A percentile compares a stretch with the other conserved stretches of the same genome.
phyloP scores from a whole-genome alignment of 176 grass and related monocot genomes.

The Canna indica region DNA sequence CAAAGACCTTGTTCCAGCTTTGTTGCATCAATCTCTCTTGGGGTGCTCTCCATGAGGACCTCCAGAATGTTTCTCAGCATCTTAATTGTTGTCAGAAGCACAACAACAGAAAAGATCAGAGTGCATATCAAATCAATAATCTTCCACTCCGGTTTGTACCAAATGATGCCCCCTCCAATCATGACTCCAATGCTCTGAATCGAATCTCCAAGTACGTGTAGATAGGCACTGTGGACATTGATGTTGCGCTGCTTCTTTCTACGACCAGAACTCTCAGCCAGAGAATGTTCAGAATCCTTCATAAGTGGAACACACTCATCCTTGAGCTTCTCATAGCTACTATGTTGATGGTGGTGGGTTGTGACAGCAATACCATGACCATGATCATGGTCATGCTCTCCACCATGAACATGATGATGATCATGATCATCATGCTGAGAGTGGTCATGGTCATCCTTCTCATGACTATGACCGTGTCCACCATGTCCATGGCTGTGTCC shows the following conservation, averaged over 20 bases:
- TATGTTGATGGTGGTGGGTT: constrained; percentile 17
- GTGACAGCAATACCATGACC: background rate
- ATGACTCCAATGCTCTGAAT: constrained; percentile 92
- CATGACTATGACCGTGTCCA: constrained; percentile 4
- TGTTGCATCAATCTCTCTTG: constrained; percentile 74
- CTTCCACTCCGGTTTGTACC: constrained; percentile 99
- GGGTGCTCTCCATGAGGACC: constrained; percentile 81
- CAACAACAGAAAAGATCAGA: constrained; percentile 86
- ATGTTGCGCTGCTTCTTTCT: constrained; percentile 72
- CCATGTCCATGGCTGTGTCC: background rate
- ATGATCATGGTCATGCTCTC: constrained; percentile 1
- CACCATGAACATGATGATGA: constrained; percentile 27
- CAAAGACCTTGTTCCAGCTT: constrained; percentile 66
- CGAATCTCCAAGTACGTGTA: constrained; percentile 84
- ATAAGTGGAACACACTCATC: constrained; percentile 53
- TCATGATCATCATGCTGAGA: background rate
- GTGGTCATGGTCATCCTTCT: constrained; percentile 28
- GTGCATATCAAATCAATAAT: constrained; percentile 98
- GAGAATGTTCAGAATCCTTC: constrained; percentile 25
- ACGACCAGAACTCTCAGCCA: constrained; percentile 18
- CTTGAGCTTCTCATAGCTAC: constrained; percentile 16
- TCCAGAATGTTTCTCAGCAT: constrained; percentile 85
- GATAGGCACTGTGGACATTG: constrained; percentile 94
- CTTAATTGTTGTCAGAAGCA: constrained; percentile 64
- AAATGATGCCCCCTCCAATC: constrained; percentile 92